Base-by-base conservation (phyloP, 257 asterid genomes). In the Nicotiana noctiflora region DNA sequence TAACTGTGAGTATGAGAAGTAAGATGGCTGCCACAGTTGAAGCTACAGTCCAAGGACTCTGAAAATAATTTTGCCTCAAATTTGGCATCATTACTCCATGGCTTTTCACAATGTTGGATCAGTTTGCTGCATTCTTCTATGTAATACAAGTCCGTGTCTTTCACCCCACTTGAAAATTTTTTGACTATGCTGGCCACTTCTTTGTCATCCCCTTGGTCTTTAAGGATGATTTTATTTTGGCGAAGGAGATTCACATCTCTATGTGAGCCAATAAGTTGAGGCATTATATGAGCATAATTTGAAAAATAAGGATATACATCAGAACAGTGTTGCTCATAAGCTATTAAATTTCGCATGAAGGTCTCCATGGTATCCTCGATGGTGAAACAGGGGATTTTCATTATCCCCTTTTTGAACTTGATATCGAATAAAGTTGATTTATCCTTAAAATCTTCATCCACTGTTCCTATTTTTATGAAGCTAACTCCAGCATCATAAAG, bases 41-140 rank as follows among this genome's bases (percentile, higher is more conserved):
- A 13, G 87, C 63, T 14, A 80, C 44, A 2, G 85, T 84, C 92
- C 92, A 89, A 3, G 90, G 88, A 34, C 87, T 81, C 56, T 80
- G 21, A 51, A 84, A 63, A 62, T 85, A 80, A 1, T 82, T 78
- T 3, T 81, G 68, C 51, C 81, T 79, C 7, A 64, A 37, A 25
- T n/a, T 64, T 29, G 44, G 49, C 17, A 21, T 8, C 74, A 15
- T 25, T 3, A 11, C 13, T 64, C 74, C 74, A 29, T 3, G 74
- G 10, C 2, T 64, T 64, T 4, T 64, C 74, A 12, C 21, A 15
- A 27, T 64, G 74, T 37, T 15, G 74, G 27, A 25, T 14, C 0
- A 64, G 67, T 1, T 12, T 6, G 0, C 8, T 37, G 67, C 61
- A 75, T 4, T 80, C 18, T n/a, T 56, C 46, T 37, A 23, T 64